Base-by-base conservation (phyloP, 495 filamentous ascomycete species). In the Cercophora newfieldiana region DNA sequence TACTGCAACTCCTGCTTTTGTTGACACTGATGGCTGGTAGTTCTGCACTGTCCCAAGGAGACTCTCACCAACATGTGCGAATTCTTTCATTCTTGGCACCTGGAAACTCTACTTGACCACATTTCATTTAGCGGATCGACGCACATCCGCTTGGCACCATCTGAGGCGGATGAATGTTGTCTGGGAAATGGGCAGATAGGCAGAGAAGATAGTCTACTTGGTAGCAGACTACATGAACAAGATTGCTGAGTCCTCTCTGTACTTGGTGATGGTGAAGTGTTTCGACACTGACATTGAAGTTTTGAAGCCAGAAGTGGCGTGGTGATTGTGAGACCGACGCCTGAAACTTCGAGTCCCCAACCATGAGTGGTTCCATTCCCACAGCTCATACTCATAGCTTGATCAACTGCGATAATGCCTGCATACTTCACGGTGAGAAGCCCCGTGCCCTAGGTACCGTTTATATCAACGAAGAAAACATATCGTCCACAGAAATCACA, bases 101-200 rank as follows among this genome's bases (percentile, higher is more conserved):
- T 60, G 12, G 30, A 60, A n/a, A 60, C 8, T 24, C 31, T 44
- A 19, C 30, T 26, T 22, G 51, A 22, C 22, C 51, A 22, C 63
- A 55, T 54, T 26, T 63, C 22, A 16, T 61, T 56, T 37, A 49
- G 67, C 56, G 37, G 51, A 28, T 10, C 51, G 25, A 10, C 51
- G 18, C 10, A 16, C 12, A 44, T 44, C 37, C 37, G 18, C 37
- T 44, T 33, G 12, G 18, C 10, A 14, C 37, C 18, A 55, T 55
- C 51, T 55, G 26, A 55, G 51, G 51, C 51, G 21, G 26, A 22
- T 55, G 51, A 55, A 44, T 55, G 51, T 55, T 55, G 51, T 44
- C 37, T 44, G 37, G 37, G 37, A 44, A 44, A 44, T 44, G 37
- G 37, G 51, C 51, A 26, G 22, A 55, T 16, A 55, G 21, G 26